Evolutionary conservation across 129 eudicot genomes (phyloP), one percentile per base, ranked within the genome.

Genomic region (Escallonia rubra): DNA sequence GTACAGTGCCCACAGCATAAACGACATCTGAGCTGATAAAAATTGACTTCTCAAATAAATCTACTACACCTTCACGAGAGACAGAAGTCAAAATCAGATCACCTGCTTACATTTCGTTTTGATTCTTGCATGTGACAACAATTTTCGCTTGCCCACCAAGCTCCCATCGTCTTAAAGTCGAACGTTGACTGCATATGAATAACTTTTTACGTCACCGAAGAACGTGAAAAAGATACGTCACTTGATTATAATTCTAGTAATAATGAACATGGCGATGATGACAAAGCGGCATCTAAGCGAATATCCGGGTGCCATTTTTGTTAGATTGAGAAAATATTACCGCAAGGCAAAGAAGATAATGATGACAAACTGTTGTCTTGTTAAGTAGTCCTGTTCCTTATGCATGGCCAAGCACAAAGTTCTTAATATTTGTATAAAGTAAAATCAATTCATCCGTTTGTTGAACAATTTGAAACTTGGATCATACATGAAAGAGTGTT

Each of bases 91-190:
- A 68, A 62, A 50, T 41, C 2, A 53, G 43, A 45, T 68, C 67
- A 64, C 73, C 78, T 75, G 74, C 96, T 92, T 82, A 93, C 98
- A 93, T 93, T 86, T 93, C 98, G 79, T 93, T 95, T 79, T 83
- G 95, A 80, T 84, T 93, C 81, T 86, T 89, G 89, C 96, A 89
- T 1, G 88, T 84, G 68, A 89, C 92, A 40, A 93, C 98, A 75
- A 93, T 93, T 79, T 93, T 93, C 49, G 95, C 90, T 74, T 93
- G 98, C 76, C 98, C 96, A 47, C 85, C 76, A 48, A 40, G 78
- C 83, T 93, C 98, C 98, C 98, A 93, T 58, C 82, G 86, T 73
- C 83, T 78, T 84, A 93, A 66, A 73, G 89, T 85, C 59, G 81
- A 80, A 63, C 84, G 81, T 56, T 86, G 71, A 75, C 98, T 93